Evolutionary conservation across 352 stramenopile species (phyloP), one percentile per base, ranked within the genome.

Genomic region (Pythium vanterpoolii): DNA sequence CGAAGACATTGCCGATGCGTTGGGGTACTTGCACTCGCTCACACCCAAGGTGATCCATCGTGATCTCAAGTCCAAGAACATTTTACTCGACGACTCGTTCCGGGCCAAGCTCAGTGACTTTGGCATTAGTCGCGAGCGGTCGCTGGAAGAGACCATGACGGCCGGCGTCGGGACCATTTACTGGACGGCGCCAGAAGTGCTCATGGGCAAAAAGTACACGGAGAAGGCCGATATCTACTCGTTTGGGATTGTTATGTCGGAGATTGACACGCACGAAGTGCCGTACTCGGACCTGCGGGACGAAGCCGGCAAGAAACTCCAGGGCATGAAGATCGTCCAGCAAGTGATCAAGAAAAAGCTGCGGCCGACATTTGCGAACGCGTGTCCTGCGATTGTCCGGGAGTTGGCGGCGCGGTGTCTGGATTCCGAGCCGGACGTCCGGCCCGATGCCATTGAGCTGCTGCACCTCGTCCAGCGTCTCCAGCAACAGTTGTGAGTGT

Each of bases 241-340:
- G 26, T 59, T 59, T 42, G 51, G 51, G 1, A 44, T 59, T 28
- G 49, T 56, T 9, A 19, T 62, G 43, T 62, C 43, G 30, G 54
- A 62, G 54, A 21, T 62, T 21, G 54, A 52, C 45, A 54, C 54
- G 39, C 49, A 56, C 49, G 49, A 89, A 89, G 58, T 91, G 53
- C 83, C 83, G 59, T 93, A 90, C 67, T 84, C 80, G 45, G 82
- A 93, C 74, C 79, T 87, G 58, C 73, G 73, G 23, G 81, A 91
- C 68, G 76, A 78, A 16, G 68, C 80, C 9, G 79, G 79, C 48
- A 87, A 87, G 60, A 86, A 89, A 56, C 62, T 93, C 42, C 80
- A 90, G 61, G 76, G 76, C 26, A 92, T 91, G 78, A 89, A 90
- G 67, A 86, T 93, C 44, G 77, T 90, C 49, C 77, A 92, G 57